Base-by-base conservation (phyloP, 345 rosid genomes). In the Eutrema yunnanense region DNA sequence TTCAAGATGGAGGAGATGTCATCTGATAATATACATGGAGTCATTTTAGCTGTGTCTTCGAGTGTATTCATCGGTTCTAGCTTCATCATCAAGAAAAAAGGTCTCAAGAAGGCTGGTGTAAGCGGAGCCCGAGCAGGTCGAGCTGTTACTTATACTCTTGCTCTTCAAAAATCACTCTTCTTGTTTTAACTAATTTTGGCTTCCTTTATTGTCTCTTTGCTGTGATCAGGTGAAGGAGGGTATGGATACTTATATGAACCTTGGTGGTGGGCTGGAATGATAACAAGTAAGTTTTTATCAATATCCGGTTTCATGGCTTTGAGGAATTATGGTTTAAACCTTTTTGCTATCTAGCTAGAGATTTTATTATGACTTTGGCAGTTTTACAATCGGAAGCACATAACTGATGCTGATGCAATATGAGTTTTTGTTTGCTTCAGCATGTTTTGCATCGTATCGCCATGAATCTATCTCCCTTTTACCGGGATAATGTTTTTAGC, bases 261-360 rank as follows among this genome's bases (percentile, higher is more conserved):
- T 5, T 84, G 84, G 88, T 94, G 97, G 98, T 94, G 98, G 98
- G 91, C 84, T 54, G 98, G 98, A 61, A 94, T 90, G 98, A 78
- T 84, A 60, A 77, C 96, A 9, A 90, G 98, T 90, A 79, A 80
- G 90, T 81, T 67, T 14, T 58, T 37, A 10, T 32, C 33, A 43
- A 0, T 34, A 13, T 54, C 61, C 5, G 7, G 26, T 72, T 1
- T 19, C 13, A 22, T 9, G 69, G 30, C 2, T 56, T 42, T 67
- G 8, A 6, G 3, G 29, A 6, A 9, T 9, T 52, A 69, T 58
- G 38, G 16, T 44, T 69, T 44, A 16, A 22, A 13, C 48, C 5
- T 46, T 11, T 60, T 59, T 71, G 57, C 30, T 59, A 48, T 46
- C 4, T 32, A 55, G 37, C 27, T 34, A 49, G 40, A 49, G 11